Base-by-base conservation (phyloP, 2,329 filamentous ascomycete genomes). In the Pseudogymnoascus sp. region DNA sequence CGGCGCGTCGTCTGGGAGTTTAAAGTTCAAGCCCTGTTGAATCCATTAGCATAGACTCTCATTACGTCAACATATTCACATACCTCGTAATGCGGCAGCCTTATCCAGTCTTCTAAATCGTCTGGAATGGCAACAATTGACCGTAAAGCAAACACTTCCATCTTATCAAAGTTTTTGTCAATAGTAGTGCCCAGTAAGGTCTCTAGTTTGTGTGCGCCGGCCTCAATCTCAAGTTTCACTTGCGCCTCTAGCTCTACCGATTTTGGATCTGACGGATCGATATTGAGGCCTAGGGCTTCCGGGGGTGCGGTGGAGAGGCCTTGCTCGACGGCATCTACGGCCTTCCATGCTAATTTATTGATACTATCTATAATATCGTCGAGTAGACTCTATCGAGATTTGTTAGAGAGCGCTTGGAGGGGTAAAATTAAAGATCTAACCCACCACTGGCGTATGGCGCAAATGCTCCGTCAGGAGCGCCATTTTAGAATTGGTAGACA, bases 311-410 rank as follows among this genome's bases (percentile, higher is more conserved):
- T 83, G 59, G 91, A 80, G 18, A 99, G 86, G 1, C 91, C 90
- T 63, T 86, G 85, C 76, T 97, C 95, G 68, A 97, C 87, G 65
- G 89, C 91, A 71, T 91, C 90, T 71, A 96, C 87, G 62, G 91
- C 93, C 75, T 89, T 89, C 77, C 96, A 95, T 71, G 95, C 89
- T 71, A 97, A 85, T 72, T 93, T 90, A 79, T 97, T 99, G 75
- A 97, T 87, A 63, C 89, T 90, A 80, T 97, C 97, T 79, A 97
- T 96, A 70, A 97, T 93, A 77, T 97, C 93, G 84, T 99, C 95
- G 72, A 99, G 89, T 43, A 99, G 85, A 65, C 90, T 90, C 93
- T 96, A 71, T 25, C 14, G 46, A 28, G 25, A 40, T 31, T 16
- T 11, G 40, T 37, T 49, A 63, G 31, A 46, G 49, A 61, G 68